These are phyloP conservation scores for Ramichloridium luteum DNA, from an alignment of 2,329 filamentous ascomycete genomes.

Conservation along the genomic window DNA sequence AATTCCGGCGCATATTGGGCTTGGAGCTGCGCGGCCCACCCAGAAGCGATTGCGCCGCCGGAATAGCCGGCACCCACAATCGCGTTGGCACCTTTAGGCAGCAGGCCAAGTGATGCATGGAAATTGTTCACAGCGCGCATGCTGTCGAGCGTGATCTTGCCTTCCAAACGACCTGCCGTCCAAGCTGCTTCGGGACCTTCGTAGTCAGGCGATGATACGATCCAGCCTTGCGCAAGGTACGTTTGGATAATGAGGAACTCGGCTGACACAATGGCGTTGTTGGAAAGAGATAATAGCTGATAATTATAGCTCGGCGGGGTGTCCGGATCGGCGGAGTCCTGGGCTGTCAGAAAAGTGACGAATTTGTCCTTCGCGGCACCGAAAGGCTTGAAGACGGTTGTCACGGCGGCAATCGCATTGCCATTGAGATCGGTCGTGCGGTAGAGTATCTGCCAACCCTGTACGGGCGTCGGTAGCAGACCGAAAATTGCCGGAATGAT, in stretches of 20 bases:
- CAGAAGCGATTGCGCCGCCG: slow-evolving; percentile 41
- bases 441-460: slow-evolving; percentile 18
- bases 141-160: slow-evolving; percentile 32
- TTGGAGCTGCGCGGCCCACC: slow-evolving; percentile 41
- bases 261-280: slow-evolving; percentile 12
- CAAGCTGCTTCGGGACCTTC: slow-evolving; percentile 24
- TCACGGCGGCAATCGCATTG: slow-evolving; percentile 17
- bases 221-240: slow-evolving; percentile 15
- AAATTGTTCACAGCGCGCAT: slow-evolving; percentile 29
- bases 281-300: slow-evolving; percentile 14
- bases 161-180: slow-evolving; percentile 26
- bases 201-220: slow-evolving; percentile 31
- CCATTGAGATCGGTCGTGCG: slow-evolving; percentile 18
- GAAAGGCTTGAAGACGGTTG: slow-evolving; percentile 18
- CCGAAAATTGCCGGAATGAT: slow-evolving; percentile 15
- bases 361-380: slow-evolving; percentile 16
- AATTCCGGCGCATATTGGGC: slow-evolving; percentile 42
- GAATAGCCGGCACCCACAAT: slow-evolving; percentile 44
- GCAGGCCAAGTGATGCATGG: slow-evolving; percentile 16
- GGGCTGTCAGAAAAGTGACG: slow-evolving; percentile 20
- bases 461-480: slow-evolving; percentile 10
- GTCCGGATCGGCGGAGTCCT: slow-evolving; percentile 28
- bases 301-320: slow-evolving; percentile 29
- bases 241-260: slow-evolving; percentile 15
- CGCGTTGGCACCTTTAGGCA: slow-evolving; percentile 11